Percentiles rank a stretch among this genome's conserved stretches.
Evolutionary conservation across 805 yeast species (phyloP).

Genomic region (Candida corydali): DNA sequence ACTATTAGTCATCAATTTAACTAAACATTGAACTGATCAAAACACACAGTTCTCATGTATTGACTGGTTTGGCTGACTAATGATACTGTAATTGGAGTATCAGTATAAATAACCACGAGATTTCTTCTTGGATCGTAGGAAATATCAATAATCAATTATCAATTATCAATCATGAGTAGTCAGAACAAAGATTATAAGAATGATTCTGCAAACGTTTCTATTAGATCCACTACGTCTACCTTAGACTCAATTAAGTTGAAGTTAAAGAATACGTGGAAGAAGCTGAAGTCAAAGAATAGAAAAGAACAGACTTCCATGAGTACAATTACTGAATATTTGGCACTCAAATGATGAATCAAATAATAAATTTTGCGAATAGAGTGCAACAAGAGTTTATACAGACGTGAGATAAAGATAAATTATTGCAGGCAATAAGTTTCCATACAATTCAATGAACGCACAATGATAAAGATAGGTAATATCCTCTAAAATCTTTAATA

Average conservation of each 20-base stretch:
- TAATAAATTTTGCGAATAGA: not conserved
- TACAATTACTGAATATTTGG: conserved; percentile 7
- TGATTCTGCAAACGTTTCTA: conserved; percentile 7
- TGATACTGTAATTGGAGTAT: not conserved
- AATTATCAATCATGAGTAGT: not conserved
- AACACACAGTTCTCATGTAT: too few species aligned
- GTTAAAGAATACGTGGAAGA: not conserved
- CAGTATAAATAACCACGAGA: too few species aligned
- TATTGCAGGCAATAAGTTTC: too few species aligned
- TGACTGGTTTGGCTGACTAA: not conserved
- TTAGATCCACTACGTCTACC: conserved; percentile 7
- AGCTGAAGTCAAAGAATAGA: not conserved
- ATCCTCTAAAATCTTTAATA: too few species aligned
- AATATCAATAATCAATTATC: too few species aligned
- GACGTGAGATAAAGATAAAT: not conserved
- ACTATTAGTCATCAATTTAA: too few species aligned
- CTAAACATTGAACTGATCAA: too few species aligned
- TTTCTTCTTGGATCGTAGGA: too few species aligned
- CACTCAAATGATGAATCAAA: conserved; percentile 3
- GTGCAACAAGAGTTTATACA: not conserved
- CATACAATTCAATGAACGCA: too few species aligned
- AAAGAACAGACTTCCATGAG: conserved; percentile 1
- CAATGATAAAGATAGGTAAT: too few species aligned
- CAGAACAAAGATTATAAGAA: not conserved
- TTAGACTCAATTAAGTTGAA: conserved; percentile 6